Base-by-base conservation (phyloP, 2,329 filamentous ascomycete genomes). In the Alternaria tenuissima region DNA sequence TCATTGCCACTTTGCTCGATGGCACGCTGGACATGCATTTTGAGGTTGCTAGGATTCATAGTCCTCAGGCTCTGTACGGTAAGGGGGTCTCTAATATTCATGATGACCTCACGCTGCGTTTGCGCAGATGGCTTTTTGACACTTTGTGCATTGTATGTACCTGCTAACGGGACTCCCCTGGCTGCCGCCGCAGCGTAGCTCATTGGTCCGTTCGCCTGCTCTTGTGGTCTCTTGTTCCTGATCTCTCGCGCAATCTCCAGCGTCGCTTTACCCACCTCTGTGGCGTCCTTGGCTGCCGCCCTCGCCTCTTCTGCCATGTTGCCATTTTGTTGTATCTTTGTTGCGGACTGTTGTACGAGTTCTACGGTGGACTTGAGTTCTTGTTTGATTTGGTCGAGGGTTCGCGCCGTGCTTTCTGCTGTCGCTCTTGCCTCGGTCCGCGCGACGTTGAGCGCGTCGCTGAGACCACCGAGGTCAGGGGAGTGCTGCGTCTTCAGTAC, bases 101-200 rank as follows among this genome's bases (percentile, higher is more conserved):
- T 34, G 11, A 68, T 59, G 32, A 70, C 57, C 55, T 70, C 46
- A 63, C 59, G 58, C 53, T 65, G 56, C 18, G 41, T 59, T 48
- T 66, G 51, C 43, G 26, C 46, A 52, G 65, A 63, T 36, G 52
- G 54, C 16, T 12, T 3, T 30, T 57, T 65, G 22, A 53, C 42
- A 61, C 53, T 61, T 42, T 66, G 56, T 67, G 57, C 57, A 67
- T 65, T 67, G 26, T 61, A 52, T 64, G 42, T 64, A 59, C 55
- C 58, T 66, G 60, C 22, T 22, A 22, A 1, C 22, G 22, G 22
- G 22, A 22, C 22, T 22, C 20, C 20, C 3, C 3, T 20, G 20
- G 20, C 20, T 20, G 22, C 22, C 22, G 22, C 22, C 22, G 22
- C 22, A 22, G 22, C 22, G 22, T 22, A 22, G 22, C 22, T 5